Base-by-base conservation (phyloP, 2,329 filamentous ascomycete genomes). In the Aspergillus persii region DNA sequence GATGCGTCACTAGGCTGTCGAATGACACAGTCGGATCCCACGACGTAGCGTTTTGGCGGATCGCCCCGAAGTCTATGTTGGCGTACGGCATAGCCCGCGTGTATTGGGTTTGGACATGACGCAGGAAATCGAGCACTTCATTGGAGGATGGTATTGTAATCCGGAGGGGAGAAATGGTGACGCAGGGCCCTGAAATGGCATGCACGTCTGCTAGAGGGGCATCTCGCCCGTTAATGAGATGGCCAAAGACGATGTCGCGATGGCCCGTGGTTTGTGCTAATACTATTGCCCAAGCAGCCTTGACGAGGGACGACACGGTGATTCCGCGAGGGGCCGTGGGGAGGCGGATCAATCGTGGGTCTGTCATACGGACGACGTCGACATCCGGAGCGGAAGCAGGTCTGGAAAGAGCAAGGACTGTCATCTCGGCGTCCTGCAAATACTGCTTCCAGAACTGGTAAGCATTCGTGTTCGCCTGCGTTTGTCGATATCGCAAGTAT, bases 231-330 rank as follows among this genome's bases (percentile, higher is more conserved):
- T 73, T 75, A 12, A 77, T 68, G 1, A 74, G 78, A 53, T 75
- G 74, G 7, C 75, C 77, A 65, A 77, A 80, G 6, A 76, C 59
- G 4, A 78, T 71, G 53, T 79, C 76, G 33, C 76, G 66, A 8
- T 67, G 70, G 3, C 67, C 70, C 6, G 74, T 73, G 50, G 75
- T 74, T 6, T 64, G 67, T 6, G 71, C 69, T 1, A 78, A 57
- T 3, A 78, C 62, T 23, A 79, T 44, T 3, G 71, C 74, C 76
- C 76, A 79, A 15, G 77, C 76, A 7, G 75, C 75, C 3, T 74
- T 68, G 31, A 78, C 71, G 51, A 76, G 67, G 1, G 72, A 75
- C n/a, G 76, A 53, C 2, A 66, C 44, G 2, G 69, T 68, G 48
- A 68, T 58, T 46, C 65, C 60, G 9, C 55, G 50, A 5, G 44